These are phyloP conservation scores for Amaranthus palmeri DNA, from an alignment of 148 eudicot genomes.

Conservation along the genomic window DNA sequence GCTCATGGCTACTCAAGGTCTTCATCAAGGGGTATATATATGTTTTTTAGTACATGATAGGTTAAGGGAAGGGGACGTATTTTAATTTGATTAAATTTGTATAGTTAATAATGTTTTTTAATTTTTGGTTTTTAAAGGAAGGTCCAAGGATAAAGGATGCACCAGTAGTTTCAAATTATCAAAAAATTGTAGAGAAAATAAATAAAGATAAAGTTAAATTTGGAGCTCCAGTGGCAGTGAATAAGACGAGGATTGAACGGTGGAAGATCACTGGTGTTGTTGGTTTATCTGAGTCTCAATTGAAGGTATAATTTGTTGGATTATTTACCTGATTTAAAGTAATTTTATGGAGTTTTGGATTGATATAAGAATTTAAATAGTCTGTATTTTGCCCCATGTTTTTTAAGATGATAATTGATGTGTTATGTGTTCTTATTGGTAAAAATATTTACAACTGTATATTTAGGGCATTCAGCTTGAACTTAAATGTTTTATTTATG, in stretches of 20 bases:
- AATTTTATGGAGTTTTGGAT: neutral
- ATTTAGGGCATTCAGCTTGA: too few species aligned
- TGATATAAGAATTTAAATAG: too few species aligned
- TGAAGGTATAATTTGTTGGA: constrained; percentile 41
- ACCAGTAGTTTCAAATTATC: constrained; percentile 31
- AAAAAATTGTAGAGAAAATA: constrained; percentile 22
- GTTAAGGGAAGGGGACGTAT: too few species aligned
- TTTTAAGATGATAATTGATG: too few species aligned
- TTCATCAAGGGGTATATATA: constrained; percentile 85
- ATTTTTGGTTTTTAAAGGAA: constrained; percentile 36
- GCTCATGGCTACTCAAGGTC: constrained; percentile 85
- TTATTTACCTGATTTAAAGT: neutral
- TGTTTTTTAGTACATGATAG: neutral
- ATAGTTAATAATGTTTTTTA: neutral
- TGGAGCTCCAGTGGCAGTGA: constrained; percentile 29
- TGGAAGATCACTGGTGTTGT: constrained; percentile 79
- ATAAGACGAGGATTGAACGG: constrained; percentile 43
- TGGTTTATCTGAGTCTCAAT: constrained; percentile 46
- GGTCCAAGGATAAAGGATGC: constrained; percentile 66
- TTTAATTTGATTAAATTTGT: too few species aligned
- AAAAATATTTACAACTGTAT: too few species aligned
- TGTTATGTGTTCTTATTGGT: too few species aligned
- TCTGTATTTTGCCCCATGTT: too few species aligned
- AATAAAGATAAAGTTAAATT: constrained; percentile 13
- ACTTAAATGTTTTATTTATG: too few species aligned